Evolutionary conservation across 345 rosid species (phyloP), one percentile per base, ranked within the genome.

Genomic region (Salix caprea): DNA sequence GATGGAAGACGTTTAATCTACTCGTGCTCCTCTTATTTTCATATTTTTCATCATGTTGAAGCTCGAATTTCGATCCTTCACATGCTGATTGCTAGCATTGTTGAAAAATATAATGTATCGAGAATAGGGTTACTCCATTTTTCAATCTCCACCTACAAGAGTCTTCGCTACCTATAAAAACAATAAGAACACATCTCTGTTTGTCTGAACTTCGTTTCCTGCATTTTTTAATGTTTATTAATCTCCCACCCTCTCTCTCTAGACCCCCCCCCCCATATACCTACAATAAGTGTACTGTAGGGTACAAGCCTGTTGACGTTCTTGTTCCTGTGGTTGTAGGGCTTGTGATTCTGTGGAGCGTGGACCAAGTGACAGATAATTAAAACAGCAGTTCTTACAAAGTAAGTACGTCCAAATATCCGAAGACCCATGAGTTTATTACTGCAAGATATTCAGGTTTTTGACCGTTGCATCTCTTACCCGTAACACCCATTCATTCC

Each of bases 341-440:
- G 72, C 80, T 76, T 79, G 80, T 56, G 88, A 87, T 74, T 81
- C 87, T 74, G 67, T 52, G 77, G 54, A n/a, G 64, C 66, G 65
- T 10, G 44, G 46, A 42, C 14, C 7, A 36, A 36, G 30, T 72
- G 39, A n/a, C 58, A 23, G 54, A 62, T 15, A 34, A 12, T 32
- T 32, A 32, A 4, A 67, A 74, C 67, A 72, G 16, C 67, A 70
- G 18, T 72, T 16, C 52, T 69, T 76, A 32, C 46, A 60, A 34
- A 8, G 80, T 56, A 65, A 26, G 64, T 9, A 9, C 62, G 65
- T 30, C 79, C 74, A 78, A 65, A 52, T 6, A 5, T 60, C 50
- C 54, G 80, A 86, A 65, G 71, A 71, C 76, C 88, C 84, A 80
- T 83, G 84, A 82, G 83, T 36, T 16, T 67, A 54, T 68, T 58